Base-by-base conservation (phyloP, 768 basidiomycete species). In the Bullera alba region DNA sequence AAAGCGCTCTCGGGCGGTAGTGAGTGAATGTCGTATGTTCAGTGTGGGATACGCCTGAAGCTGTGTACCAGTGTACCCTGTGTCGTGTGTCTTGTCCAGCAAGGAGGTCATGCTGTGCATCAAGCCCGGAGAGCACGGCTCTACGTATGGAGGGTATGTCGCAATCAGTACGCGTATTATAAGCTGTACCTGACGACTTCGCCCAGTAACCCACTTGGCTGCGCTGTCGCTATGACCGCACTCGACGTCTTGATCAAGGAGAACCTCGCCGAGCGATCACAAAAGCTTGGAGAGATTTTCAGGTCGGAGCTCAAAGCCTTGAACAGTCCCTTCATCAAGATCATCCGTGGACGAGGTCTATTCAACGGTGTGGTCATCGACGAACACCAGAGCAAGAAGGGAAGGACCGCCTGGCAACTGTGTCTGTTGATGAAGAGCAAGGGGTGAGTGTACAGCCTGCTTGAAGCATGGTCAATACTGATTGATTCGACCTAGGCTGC, bases 1-100 rank as follows among this genome's bases (percentile, higher is more conserved):
- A 99, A 99, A 75, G 95, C 95, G 0, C 80, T 99, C 5, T 93
- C 91, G 3, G 93, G 95, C 23, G 95, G 95, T 71, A 79, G 88
- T 89, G 45, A 60, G 83, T 76, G n/a, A 3, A n/a, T n/a, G 27
- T 12, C 38, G 27, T 19, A 7, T 7, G 5, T 14, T 32, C 7
- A 14, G 8, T 44, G 6, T 5, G 42, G 12, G 21, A n/a, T 8
- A 6, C 12, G 8, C 28, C 50, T 38, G 16, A n/a, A 34, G n/a
- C 26, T 32, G 46, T 42, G 28, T 42, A 41, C 19, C 57, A 88
- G 87, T 96, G 53, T 96, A 95, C 72, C 93, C 95, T 37, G 92
- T 99, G 10, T 95, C 92, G 22, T 90, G 87, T 14, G 92, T 97
- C 17, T 79, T 99, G 27, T 85, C 92, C 16, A 83, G 88, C 72